Percentiles rank a stretch among this genome's conserved stretches.
Conservation (phyloP, 1,284 basidiomycete species). For the Hemileia vastatrix region DNA sequence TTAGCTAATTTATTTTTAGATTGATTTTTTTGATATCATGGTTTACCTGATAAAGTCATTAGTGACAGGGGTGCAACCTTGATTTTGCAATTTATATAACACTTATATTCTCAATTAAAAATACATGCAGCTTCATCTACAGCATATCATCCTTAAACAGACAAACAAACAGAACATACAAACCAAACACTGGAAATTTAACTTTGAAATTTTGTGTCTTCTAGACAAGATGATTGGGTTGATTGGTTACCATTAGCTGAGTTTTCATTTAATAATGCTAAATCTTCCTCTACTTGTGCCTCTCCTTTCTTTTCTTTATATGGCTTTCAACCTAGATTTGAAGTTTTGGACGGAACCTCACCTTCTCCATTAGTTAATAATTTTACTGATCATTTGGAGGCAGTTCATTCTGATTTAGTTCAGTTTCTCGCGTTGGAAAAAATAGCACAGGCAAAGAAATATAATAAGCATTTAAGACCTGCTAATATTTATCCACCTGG, state of each 20-base stretch:
- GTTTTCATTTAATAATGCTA: conserved; percentile 42
- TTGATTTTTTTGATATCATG: conserved; percentile 7
- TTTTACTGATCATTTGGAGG: not conserved
- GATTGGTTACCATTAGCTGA: conserved; percentile 32
- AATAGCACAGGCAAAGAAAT: not conserved
- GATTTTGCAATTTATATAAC: not conserved
- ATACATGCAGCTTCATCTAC: conserved; percentile 1
- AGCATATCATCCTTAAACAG: not conserved
- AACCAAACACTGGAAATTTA: conserved; percentile 24
- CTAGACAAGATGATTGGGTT: conserved; percentile 24
- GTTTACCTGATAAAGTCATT: conserved; percentile 1
- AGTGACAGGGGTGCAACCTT: conserved; percentile 5
- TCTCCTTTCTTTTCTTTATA: conserved; percentile 49
- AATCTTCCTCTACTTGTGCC: conserved; percentile 31
- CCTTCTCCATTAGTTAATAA: conserved; percentile 12
- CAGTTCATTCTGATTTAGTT: not conserved
- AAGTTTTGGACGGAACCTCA: not conserved
- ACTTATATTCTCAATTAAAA: not conserved
- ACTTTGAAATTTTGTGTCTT: conserved; percentile 28
- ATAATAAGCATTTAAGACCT: not conserved
- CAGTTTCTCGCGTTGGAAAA: not conserved
- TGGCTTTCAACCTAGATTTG: conserved; percentile 43
- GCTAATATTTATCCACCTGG: not conserved
- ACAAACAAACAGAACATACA: conserved; percentile 1
- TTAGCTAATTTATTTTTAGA: not conserved